These are phyloP conservation scores for Diplocarpon rosae DNA, from an alignment of 2,329 filamentous ascomycete genomes.

Conservation along the genomic window DNA sequence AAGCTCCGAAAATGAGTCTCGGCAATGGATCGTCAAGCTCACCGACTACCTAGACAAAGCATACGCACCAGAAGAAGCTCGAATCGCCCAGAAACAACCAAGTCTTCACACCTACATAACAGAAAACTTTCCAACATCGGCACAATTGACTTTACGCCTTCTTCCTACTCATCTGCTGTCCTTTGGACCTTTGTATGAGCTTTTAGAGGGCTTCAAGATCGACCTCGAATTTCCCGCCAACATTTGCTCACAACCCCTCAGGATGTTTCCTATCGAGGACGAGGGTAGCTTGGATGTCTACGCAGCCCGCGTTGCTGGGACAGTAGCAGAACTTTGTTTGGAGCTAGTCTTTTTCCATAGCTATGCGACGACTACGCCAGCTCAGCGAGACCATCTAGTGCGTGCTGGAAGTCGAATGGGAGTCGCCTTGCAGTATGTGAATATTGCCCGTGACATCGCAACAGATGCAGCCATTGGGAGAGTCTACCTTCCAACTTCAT, in stretches of 20 bases:
- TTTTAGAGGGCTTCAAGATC: conserved; percentile 58
- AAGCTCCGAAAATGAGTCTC: conserved; percentile 38
- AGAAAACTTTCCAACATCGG: conserved; percentile 22
- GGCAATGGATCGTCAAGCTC: conserved; percentile 47
- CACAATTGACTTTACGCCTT: conserved; percentile 40
- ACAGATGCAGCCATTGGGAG: conserved; percentile 54
- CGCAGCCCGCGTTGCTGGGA: conserved; percentile 57
- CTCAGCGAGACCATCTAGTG: conserved; percentile 35
- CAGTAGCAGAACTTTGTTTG: conserved; percentile 58
- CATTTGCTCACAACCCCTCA: conserved; percentile 13
- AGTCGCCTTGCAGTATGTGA: conserved; percentile 64
- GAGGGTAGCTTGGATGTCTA: conserved; percentile 52
- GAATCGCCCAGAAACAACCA: conserved; percentile 17
- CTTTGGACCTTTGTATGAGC: conserved; percentile 46
- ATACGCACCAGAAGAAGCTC: conserved; percentile 30
- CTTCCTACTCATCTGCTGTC: conserved; percentile 48
- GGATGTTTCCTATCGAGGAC: conserved; percentile 43
- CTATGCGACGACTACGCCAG: conserved; percentile 9
- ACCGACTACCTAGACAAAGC: conserved; percentile 43
- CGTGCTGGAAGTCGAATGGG: conserved; percentile 55
- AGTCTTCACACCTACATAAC: conserved; percentile 14
- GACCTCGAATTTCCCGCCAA: conserved; percentile 44
- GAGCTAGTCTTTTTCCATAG: conserved; percentile 53
- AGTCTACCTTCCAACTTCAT: conserved; percentile 56
- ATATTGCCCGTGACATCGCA: conserved; percentile 63